Evolutionary conservation across 2,329 filamentous ascomycete species (phyloP), one percentile per base, ranked within the genome.

Genomic region (Canariomyces notabilis): DNA sequence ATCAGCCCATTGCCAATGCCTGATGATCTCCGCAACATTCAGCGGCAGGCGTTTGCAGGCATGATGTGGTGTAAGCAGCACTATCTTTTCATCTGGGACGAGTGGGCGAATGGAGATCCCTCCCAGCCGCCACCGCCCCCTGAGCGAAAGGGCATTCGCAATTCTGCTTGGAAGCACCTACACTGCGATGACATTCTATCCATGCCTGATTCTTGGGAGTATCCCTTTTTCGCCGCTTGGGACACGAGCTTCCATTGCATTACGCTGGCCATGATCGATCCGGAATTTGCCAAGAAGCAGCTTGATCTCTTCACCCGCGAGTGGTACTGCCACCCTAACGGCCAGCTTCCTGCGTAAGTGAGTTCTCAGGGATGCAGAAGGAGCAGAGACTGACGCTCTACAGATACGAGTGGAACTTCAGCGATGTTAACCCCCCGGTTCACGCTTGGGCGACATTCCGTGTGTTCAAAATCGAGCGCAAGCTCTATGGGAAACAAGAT

Each of bases 41-140:
- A 97, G 68, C 81, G 91, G 57, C 90, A 96, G 65, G 93, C 91
- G 4, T 86, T 96, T 56, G 83, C 90, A 0, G 91, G 93, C 44
- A 97, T 97, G 91, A 85, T 97, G 77, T 97, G 91, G 91, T 94
- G 86, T 53, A 97, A 97, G 67, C 91, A 97, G 65, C 88, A 89
- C 68, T 97, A 97, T 66, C 81, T 94, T 63, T 96, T 97, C 66
- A 82, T 97, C 59, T 96, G 89, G 89, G 90, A 97, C 55, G 87
- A 97, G 63, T 97, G 91, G 91, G 89, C 90, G 20, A 95, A 95
- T 54, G 91, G 91, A 42, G 91, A 97, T 62, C 90, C 90, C 9
- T 78, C 76, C 38, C 88, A 90, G 73, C 89, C 90, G 35, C 87
- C 91, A 23, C 93, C 93, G 20, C 91, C 91, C 1, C 74, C 85